These are phyloP conservation scores for Phyllosticta paracitricarpa DNA, from an alignment of 2,329 filamentous ascomycete species.

Conservation along the genomic window DNA sequence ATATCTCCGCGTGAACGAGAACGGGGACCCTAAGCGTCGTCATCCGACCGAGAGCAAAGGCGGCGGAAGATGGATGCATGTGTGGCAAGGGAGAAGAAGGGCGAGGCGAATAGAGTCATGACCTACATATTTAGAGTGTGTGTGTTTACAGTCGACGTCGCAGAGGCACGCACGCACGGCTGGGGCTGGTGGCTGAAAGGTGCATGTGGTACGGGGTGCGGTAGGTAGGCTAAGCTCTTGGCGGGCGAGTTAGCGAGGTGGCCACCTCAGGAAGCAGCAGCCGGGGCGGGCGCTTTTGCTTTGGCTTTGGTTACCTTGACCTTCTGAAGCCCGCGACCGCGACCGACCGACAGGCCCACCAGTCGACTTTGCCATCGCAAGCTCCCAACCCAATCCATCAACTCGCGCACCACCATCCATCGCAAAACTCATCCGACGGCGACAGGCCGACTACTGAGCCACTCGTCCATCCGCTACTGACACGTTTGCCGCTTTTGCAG, in stretches of 20 bases:
- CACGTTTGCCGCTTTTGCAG: neutral
- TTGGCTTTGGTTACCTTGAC: neutral
- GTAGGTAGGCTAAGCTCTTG: neutral
- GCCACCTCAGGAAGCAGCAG: neutral
- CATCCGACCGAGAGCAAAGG: neutral
- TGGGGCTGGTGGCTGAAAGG: neutral
- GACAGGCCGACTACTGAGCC: slow-evolving; percentile 1
- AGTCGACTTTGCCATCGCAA: neutral
- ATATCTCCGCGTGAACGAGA: slow-evolving; percentile 9
- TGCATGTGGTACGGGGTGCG: neutral
- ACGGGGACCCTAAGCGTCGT: neutral
- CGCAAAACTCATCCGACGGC: slow-evolving; percentile 4
- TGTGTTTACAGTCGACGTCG: too few species aligned
- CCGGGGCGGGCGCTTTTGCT: neutral
- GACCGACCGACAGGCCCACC: slow-evolving; percentile 8
- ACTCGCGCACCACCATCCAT: slow-evolving; percentile 6
- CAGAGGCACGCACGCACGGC: neutral
- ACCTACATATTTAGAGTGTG: too few species aligned
- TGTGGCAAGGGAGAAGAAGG: too few species aligned
- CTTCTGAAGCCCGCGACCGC: slow-evolving; percentile 7
- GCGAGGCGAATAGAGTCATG: too few species aligned
- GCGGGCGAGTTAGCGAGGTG: neutral
- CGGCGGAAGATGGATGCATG: neutral
- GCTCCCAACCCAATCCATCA: slow-evolving; percentile 7
- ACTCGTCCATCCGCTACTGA: neutral